A percentile compares a stretch with the other conserved stretches of the same genome.
phyloP scores from a whole-genome alignment of 495 filamentous ascomycete species.

The Tuber brumale region DNA sequence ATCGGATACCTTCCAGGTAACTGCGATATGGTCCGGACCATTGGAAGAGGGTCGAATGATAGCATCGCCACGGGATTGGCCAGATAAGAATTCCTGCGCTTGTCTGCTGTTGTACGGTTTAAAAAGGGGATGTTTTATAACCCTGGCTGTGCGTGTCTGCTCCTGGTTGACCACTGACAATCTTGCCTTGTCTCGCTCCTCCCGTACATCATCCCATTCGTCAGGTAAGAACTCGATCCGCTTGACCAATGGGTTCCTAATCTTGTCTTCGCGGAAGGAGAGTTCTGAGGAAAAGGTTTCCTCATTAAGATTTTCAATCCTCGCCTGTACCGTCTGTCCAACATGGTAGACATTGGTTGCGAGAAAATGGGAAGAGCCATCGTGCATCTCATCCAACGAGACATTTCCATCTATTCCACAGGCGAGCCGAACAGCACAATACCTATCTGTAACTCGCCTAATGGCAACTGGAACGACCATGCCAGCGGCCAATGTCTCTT shows the following conservation, averaged over 20 bases:
- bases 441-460: conserved; percentile 79
- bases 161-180: conserved; percentile 48
- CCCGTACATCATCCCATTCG: conserved; percentile 80
- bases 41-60: conserved; percentile 93
- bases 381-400: conserved; percentile 37
- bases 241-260: conserved; percentile 62
- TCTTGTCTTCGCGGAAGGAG: conserved; percentile 69
- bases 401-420: conserved; percentile 88
- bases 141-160: conserved; percentile 64
- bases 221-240: conserved; percentile 61
- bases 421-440: conserved; percentile 85
- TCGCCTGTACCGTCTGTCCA: conserved; percentile 79
- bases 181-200: conserved; percentile 69
- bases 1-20: conserved; percentile 98
- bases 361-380: conserved; percentile 35
- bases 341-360: conserved; percentile 55
- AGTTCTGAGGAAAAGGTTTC: conserved; percentile 74
- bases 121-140: conserved; percentile 96
- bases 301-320: conserved; percentile 76
- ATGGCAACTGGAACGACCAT: conserved; percentile 91
- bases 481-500: conserved; percentile 69
- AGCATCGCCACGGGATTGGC: conserved; percentile 75
- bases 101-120: conserved; percentile 84
- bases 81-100: conserved; percentile 86
- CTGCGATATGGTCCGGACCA: conserved; percentile 85